Base-by-base conservation (phyloP, 495 filamentous ascomycete genomes). In the Neurospora sp. region DNA sequence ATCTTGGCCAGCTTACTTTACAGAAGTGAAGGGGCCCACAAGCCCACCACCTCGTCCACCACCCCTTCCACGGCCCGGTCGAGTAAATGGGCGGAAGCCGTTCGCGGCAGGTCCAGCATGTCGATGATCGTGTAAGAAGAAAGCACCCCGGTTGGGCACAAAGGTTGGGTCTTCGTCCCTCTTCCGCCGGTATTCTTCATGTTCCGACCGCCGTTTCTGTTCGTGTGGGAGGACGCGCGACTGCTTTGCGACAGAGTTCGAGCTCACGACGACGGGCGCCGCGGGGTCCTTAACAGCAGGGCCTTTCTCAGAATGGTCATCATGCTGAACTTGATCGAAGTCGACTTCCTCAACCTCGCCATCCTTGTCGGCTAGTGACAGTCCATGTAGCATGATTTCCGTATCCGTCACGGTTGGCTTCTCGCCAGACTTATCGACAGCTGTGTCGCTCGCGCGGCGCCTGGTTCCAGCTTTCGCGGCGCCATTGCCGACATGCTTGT, bases 41-140 rank as follows among this genome's bases (percentile, higher is more conserved):
- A 85, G 81, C 38, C 79, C 83, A 73, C 85, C 85, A 78, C 86
- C 79, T 5, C 86, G 85, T 72, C 90, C 86, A 14, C 80, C 80
- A 41, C 71, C 71, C 16, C 71, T 46, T 31, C 71, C 71, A 41
- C 80, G 79, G 70, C 85, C 82, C 18, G 89, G 86, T 78, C 89
- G 84, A 14, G 89, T 88, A 79, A 90, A 93, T 59, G 90, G 90
- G 70, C 91, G 85, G 75, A 93, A 93, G 46, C 91, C 91, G 79
- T 94, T 96, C 37, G 90, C 86, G 70, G 90, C 90, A 27, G 91
- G 86, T 41, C 91, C 92, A 40, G 89, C 86, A 70, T 92, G 89
- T 74, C 94, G 88, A 76, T 97, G 94, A 80, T 99, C 96, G 81
- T 99, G 96, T 85, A 98, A 90, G 85, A 98, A 99, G 85, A 99